phyloP scores from a whole-genome alignment of 352 stramenopile genomes.

The Pilasporangium apinafurcum region DNA sequence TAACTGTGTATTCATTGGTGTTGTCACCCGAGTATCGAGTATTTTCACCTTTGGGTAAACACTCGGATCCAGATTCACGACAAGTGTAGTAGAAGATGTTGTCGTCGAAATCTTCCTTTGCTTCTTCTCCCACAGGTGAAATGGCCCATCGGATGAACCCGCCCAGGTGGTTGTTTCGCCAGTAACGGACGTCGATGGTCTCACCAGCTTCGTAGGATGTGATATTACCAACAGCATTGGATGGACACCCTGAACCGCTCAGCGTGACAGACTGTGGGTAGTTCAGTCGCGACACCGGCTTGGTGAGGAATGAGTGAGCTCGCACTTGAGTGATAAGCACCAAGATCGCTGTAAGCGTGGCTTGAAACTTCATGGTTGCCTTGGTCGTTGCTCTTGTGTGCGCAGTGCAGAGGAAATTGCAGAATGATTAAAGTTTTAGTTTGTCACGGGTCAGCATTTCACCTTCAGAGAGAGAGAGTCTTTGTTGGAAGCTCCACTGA shows the following conservation, averaged over 20 bases:
- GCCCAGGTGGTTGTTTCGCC: slow-evolving; percentile 48
- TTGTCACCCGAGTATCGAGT: slow-evolving; percentile 33
- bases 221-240: slow-evolving; percentile 14
- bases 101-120: slow-evolving; percentile 32
- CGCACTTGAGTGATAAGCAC: slow-evolving; percentile 3
- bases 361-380: too few relatives aligned
- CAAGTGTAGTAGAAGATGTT: slow-evolving; percentile 55
- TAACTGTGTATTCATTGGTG: slow-evolving; percentile 20
- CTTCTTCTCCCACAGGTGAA: slow-evolving; percentile 17
- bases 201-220: slow-evolving; percentile 35
- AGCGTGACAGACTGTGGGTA: slow-evolving; percentile 10
- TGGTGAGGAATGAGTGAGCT: slow-evolving; percentile 35
- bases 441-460: too few relatives aligned
- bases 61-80: slow-evolving; percentile 31
- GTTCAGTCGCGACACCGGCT: slow-evolving; percentile 32
- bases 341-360: background rate
- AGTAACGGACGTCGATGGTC: slow-evolving; percentile 43
- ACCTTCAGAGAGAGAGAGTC: too few relatives aligned
- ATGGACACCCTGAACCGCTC: slow-evolving; percentile 33
- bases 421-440: too few relatives aligned
- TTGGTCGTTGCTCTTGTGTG: too few relatives aligned
- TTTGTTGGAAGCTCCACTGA: too few relatives aligned
- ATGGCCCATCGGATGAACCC: slow-evolving; percentile 51
- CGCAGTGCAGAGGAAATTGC: too few relatives aligned
- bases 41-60: slow-evolving; percentile 31